Percentiles rank a stretch among this genome's conserved stretches.
These are phyloP conservation scores for Fusarium sp. DNA, from an alignment of 2,329 filamentous ascomycete genomes.

Conservation along the genomic window DNA sequence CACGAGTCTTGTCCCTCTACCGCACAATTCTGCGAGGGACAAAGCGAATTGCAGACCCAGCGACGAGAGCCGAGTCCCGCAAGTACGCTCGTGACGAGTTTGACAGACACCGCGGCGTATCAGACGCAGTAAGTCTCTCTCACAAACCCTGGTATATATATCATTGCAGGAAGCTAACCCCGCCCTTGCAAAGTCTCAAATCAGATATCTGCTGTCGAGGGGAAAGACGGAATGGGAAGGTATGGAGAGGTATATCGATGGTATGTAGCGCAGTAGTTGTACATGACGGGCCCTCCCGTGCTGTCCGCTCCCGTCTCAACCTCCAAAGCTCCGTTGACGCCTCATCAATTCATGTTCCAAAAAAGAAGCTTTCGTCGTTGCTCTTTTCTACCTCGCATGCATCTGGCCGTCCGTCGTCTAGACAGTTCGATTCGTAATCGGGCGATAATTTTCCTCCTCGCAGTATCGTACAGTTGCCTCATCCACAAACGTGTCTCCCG, in stretches of 20 bases:
- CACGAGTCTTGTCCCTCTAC: constrained; percentile 67
- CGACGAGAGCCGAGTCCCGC: constrained; percentile 66
- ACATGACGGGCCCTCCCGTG: constrained; percentile 38
- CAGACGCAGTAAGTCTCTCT: constrained; percentile 63
- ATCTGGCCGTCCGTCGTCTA: constrained; percentile 4
- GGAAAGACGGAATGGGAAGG: constrained; percentile 75
- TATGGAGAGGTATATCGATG: constrained; percentile 62
- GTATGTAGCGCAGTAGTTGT: constrained; percentile 51
- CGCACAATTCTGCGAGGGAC: constrained; percentile 68
- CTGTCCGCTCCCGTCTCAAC: constrained; percentile 14
- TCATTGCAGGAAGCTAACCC: constrained; percentile 14
- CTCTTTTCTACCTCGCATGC: constrained; percentile 12
- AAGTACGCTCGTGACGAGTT: constrained; percentile 71
- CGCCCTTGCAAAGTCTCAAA: constrained; percentile 60
- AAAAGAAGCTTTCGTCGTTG: neutral
- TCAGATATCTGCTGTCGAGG: constrained; percentile 72
- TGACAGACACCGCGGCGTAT: constrained; percentile 67
- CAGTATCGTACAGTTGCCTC: constrained; percentile 46
- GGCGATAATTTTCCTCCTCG: constrained; percentile 8
- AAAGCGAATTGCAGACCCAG: constrained; percentile 61
- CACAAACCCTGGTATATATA: neutral
- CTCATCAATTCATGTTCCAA: constrained; percentile 12
- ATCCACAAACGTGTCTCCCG: neutral
- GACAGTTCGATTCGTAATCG: constrained; percentile 24
- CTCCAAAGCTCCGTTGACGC: constrained; percentile 5